These are phyloP conservation scores for Venturia nashicola DNA, from an alignment of 2,329 filamentous ascomycete species.

Conservation along the genomic window DNA sequence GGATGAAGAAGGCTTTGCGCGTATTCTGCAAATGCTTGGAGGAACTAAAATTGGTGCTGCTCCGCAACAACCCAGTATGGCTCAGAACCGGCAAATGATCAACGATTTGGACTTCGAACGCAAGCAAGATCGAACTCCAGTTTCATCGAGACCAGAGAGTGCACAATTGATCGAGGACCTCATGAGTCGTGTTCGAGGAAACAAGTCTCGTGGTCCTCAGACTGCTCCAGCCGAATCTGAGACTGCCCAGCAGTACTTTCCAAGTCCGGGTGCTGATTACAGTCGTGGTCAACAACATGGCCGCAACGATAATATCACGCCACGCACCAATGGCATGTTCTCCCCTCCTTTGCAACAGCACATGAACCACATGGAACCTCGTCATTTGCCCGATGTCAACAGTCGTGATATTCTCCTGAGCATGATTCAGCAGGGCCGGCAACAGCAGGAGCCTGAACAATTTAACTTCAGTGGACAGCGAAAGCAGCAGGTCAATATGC, in stretches of 20 bases:
- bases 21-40: constrained; percentile 71
- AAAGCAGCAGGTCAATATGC: not conserved
- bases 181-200: not conserved
- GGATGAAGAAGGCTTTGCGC: constrained; percentile 78
- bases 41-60: constrained; percentile 32
- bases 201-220: constrained; percentile 8
- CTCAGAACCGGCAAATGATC: constrained; percentile 9
- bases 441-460: constrained; percentile 1
- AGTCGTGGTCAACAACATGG: not conserved
- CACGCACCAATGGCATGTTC: constrained; percentile 5
- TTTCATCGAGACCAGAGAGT: constrained; percentile 3
- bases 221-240: constrained; percentile 7
- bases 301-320: constrained; percentile 4
- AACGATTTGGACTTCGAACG: constrained; percentile 12
- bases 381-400: not conserved
- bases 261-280: not conserved
- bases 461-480: constrained; percentile 1
- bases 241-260: not conserved
- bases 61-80: constrained; percentile 8
- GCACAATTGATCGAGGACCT: constrained; percentile 5
- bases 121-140: not conserved
- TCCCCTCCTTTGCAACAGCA: constrained; percentile 1
- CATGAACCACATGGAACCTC: not conserved
- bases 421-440: constrained; percentile 4
- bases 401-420: constrained; percentile 9